Conservation (phyloP, 805 yeast species). For the Starmerella khaoyaiensis region DNA sequence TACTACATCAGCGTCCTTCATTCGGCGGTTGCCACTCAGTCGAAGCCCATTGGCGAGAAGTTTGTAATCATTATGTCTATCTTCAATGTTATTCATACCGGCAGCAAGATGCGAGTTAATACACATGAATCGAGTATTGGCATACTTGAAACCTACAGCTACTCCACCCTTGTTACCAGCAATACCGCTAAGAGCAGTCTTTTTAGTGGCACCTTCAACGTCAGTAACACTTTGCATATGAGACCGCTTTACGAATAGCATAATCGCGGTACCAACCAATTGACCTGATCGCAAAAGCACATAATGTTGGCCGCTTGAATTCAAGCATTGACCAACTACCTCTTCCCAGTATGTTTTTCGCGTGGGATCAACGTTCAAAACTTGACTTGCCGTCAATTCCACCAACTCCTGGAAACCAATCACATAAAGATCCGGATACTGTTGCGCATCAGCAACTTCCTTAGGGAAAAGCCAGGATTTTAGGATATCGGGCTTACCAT, state of each 20-base stretch:
- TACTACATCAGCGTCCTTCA: slow-evolving; percentile 72
- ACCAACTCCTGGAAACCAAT: slow-evolving; percentile 90
- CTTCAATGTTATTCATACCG: slow-evolving; percentile 67
- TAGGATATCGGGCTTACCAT: slow-evolving; percentile 35
- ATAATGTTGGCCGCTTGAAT: slow-evolving; percentile 40
- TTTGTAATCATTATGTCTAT: slow-evolving; percentile 73
- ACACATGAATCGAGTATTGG: slow-evolving; percentile 67
- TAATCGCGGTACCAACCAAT: slow-evolving; percentile 72
- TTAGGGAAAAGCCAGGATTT: slow-evolving; percentile 71
- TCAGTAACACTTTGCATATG: slow-evolving; percentile 52
- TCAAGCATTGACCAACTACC: slow-evolving; percentile 48
- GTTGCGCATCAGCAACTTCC: slow-evolving; percentile 17
- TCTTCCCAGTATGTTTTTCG: slow-evolving; percentile 70
- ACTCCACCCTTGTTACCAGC: slow-evolving; percentile 96
- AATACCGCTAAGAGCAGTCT: slow-evolving; percentile 94
- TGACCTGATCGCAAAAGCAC: slow-evolving; percentile 71
- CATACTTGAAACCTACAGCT: slow-evolving; percentile 76
- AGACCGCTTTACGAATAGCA: slow-evolving; percentile 54
- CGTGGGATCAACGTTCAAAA: slow-evolving; percentile 71
- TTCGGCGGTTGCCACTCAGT: slow-evolving; percentile 63
- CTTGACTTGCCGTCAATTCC: slow-evolving; percentile 83
- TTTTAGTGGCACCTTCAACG: slow-evolving; percentile 88
- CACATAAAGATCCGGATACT: slow-evolving; percentile 66
- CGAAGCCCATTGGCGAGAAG: slow-evolving; percentile 62
- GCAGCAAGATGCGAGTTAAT: slow-evolving; percentile 92